These are phyloP conservation scores for Cutaneotrichosporon arboriforme DNA, from an alignment of 1,284 basidiomycete genomes.

Conservation along the genomic window DNA sequence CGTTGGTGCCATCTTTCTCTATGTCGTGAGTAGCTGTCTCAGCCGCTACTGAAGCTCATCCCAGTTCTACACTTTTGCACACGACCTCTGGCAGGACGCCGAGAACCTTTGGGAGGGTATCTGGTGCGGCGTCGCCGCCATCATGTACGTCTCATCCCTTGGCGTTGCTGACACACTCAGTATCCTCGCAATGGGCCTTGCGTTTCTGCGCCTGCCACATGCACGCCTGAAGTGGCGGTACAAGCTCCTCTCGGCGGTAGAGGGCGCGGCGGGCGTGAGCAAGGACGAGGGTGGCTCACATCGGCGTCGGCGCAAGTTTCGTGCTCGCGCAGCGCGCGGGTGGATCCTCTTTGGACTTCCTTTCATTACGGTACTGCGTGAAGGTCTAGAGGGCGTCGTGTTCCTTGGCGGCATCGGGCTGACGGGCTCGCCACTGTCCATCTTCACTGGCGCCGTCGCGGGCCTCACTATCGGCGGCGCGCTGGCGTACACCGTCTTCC, in stretches of 20 bases:
- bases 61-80: slow-evolving; percentile 50
- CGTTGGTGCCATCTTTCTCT: slow-evolving; percentile 53
- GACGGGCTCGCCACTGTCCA: slow-evolving; percentile 50
- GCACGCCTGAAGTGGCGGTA: slow-evolving; percentile 81
- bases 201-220: slow-evolving; percentile 66
- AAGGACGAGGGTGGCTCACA: slow-evolving; percentile 1
- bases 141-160: slow-evolving; percentile 24
- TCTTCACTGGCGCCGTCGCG: slow-evolving; percentile 60
- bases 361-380: slow-evolving; percentile 77
- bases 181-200: slow-evolving; percentile 59
- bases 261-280: slow-evolving; percentile 37
- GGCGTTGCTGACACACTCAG: slow-evolving; percentile 7
- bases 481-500: slow-evolving; percentile 45
- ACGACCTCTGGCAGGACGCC: slow-evolving; percentile 56
- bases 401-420: slow-evolving; percentile 71
- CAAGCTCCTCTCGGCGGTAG: slow-evolving; percentile 71
- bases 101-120: slow-evolving; percentile 62
- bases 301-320: slow-evolving; percentile 9
- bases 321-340: slow-evolving; percentile 16
- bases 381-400: slow-evolving; percentile 83
- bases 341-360: slow-evolving; percentile 73
- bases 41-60: neutral
- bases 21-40: slow-evolving; percentile 34
- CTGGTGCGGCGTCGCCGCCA: slow-evolving; percentile 65
- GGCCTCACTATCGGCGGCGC: slow-evolving; percentile 63